Evolutionary conservation across 805 yeast species (phyloP).

Genomic region (Metschnikowia gruessii): DNA sequence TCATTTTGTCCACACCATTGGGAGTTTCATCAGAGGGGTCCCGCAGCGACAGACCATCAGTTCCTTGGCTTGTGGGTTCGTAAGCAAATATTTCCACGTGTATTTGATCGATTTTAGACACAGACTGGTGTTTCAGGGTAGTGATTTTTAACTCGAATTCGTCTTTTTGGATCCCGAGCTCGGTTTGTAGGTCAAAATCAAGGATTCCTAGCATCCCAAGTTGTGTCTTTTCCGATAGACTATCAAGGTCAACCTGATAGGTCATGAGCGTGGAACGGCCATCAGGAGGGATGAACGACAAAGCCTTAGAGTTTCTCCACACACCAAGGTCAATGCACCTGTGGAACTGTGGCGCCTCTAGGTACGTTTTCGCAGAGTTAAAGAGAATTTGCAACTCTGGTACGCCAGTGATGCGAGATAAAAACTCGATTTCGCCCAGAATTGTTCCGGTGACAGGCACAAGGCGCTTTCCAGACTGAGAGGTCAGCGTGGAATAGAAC

Average conservation of each 20-base stretch:
- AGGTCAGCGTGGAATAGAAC: constrained; percentile 21
- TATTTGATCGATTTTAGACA: constrained; percentile 34
- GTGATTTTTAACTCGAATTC: constrained; percentile 63
- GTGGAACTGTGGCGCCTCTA: constrained; percentile 68
- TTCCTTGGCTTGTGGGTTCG: constrained; percentile 12
- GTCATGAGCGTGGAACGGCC: constrained; percentile 63
- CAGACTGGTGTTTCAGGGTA: constrained; percentile 33
- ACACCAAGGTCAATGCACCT: constrained; percentile 55
- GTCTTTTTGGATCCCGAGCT: constrained; percentile 48
- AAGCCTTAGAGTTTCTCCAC: constrained; percentile 50
- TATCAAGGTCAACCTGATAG: constrained; percentile 56
- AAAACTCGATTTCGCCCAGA: constrained; percentile 60
- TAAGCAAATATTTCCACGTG: constrained; percentile 27
- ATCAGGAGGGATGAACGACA: constrained; percentile 86
- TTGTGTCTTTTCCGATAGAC: constrained; percentile 20
- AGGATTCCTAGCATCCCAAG: constrained; percentile 48
- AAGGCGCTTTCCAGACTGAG: constrained; percentile 17
- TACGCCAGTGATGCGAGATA: constrained; percentile 69
- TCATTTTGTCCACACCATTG: constrained; percentile 37
- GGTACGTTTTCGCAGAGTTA: constrained; percentile 41
- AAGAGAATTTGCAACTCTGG: constrained; percentile 68
- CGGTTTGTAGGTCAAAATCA: constrained; percentile 50
- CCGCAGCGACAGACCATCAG: constrained; percentile 1
- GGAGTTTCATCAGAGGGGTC: constrained; percentile 1
- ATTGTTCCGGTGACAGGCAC: constrained; percentile 52